Evolutionary conservation across 371 early-diverging fungal genomes (phyloP).

Genomic region (Mortierella sp.): DNA sequence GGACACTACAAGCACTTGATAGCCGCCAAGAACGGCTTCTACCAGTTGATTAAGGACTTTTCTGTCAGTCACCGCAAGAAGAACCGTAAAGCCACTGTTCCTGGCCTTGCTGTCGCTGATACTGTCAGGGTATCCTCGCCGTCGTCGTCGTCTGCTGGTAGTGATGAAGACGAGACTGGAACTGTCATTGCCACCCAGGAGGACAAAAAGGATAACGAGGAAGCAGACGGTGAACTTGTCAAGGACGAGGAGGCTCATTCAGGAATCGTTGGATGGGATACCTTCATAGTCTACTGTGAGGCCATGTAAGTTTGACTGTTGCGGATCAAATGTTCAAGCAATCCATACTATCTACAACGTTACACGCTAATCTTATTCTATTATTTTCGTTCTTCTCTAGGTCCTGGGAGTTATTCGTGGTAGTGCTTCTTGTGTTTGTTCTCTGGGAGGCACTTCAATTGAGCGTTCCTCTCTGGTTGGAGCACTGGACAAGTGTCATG

Average conservation of each 20-base stretch:
- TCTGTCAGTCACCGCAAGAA: slow-evolving; percentile 20
- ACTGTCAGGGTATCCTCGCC: not conserved
- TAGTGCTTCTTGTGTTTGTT: slow-evolving; percentile 17
- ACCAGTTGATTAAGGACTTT: slow-evolving; percentile 60
- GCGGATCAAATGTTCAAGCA: not conserved
- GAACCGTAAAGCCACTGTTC: not conserved
- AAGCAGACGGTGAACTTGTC: not conserved
- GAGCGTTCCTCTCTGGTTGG: slow-evolving; percentile 77
- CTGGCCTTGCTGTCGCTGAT: not conserved
- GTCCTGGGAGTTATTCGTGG: slow-evolving; percentile 9
- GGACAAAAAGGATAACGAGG: not conserved
- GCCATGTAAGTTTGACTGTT: slow-evolving; percentile 24
- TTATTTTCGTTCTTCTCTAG: not conserved
- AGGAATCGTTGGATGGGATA: slow-evolving; percentile 78
- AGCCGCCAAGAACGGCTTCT: slow-evolving; percentile 67
- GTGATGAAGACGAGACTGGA: slow-evolving; percentile 15
- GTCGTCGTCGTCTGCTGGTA: not conserved
- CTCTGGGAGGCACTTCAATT: slow-evolving; percentile 70
- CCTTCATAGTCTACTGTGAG: slow-evolving; percentile 80
- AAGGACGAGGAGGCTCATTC: slow-evolving; percentile 55
- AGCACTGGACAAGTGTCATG: slow-evolving; percentile 65
- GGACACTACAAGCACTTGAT: slow-evolving; percentile 81
- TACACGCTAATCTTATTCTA: slow-evolving; percentile 29
- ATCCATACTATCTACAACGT: not conserved
- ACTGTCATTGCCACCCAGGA: slow-evolving; percentile 27